These are phyloP conservation scores for Russula dissimulans DNA, from an alignment of 768 basidiomycete genomes.

Conservation along the genomic window DNA sequence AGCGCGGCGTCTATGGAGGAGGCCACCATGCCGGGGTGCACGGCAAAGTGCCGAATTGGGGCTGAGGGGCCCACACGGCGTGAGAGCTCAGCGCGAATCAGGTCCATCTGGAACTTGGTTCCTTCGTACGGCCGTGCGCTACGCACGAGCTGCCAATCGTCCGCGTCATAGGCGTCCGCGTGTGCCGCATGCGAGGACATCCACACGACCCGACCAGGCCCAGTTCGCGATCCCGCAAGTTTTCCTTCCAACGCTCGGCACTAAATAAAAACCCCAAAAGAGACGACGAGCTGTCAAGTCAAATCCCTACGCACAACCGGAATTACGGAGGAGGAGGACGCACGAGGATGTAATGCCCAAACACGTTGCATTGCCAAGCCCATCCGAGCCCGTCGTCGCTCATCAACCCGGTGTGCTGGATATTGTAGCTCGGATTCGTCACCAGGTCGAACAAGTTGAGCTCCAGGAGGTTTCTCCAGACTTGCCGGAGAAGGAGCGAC, in stretches of 20 bases:
- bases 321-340: constrained; percentile 23
- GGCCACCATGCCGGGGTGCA: constrained; percentile 60
- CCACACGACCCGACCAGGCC: constrained; percentile 64
- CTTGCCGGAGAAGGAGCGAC: constrained; percentile 36
- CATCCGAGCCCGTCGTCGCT: constrained; percentile 66
- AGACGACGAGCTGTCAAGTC: not conserved
- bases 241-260: constrained; percentile 50
- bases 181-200: constrained; percentile 62
- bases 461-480: constrained; percentile 25
- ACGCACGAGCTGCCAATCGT: constrained; percentile 65
- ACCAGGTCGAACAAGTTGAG: constrained; percentile 36
- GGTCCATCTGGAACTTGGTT: constrained; percentile 70
- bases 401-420: constrained; percentile 48
- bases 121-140: constrained; percentile 57
- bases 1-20: constrained; percentile 51
- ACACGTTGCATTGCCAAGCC: constrained; percentile 81
- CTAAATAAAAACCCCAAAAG: constrained; percentile 29
- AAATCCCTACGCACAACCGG: not conserved
- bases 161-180: constrained; percentile 43
- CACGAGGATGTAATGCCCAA: constrained; percentile 73
- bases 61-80: constrained; percentile 27
- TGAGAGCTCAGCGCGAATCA: constrained; percentile 51
- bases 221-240: constrained; percentile 36
- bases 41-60: constrained; percentile 46
- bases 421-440: constrained; percentile 46